Base-by-base conservation (phyloP, 108 stramenopile species). In the Nannochloropsis salina region DNA sequence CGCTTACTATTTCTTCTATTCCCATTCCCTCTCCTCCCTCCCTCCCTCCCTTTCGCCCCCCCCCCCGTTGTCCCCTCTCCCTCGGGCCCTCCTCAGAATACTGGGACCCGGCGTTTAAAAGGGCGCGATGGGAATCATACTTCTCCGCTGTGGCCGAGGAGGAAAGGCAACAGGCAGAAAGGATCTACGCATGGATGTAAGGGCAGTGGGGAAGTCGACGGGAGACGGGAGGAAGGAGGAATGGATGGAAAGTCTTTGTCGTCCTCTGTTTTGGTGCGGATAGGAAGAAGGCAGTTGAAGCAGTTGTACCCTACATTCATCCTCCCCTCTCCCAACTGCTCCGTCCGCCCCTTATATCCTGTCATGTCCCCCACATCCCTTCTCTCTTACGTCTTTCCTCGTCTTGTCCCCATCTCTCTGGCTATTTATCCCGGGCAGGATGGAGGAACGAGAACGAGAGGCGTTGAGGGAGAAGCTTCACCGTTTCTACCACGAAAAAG, bases 111-210 rank as follows among this genome's bases (percentile, higher is more conserved):
- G 61, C 8, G 2, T n/a, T 74, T 15, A 74, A 74, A n/a, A 1
- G 61, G 4, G 61, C 61, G 15, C 15, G 61, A 74, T 74, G 61
- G 61, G 61, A 74, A n/a, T 15, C 61, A 6, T 74, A 74, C 8
- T 74, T 74, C 8, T 74, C 61, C 15, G 61, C 61, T 0, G 61
- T 2, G 0, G 61, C 61, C 20, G 61, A 74, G 61, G 61, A 74
- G n/a, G 61, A 74, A n/a, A 15, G 61, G n/a, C 61, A 74, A 6
- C 61, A 74, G n/a, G 61, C 61, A 74, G 61, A 74, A n/a, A 74
- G 61, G 61, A 15, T 74, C 61, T 74, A 74, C 61, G 61, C 61
- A 74, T 74, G 61, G 61, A 74, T 74, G 61, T 74, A 74, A n/a
- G 61, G 61, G 6, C 10, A 15, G 61, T 1, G 8, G n/a, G 61